Base-by-base conservation (phyloP, 1,139 yeast species). In the Geotrichum histeridarum region DNA sequence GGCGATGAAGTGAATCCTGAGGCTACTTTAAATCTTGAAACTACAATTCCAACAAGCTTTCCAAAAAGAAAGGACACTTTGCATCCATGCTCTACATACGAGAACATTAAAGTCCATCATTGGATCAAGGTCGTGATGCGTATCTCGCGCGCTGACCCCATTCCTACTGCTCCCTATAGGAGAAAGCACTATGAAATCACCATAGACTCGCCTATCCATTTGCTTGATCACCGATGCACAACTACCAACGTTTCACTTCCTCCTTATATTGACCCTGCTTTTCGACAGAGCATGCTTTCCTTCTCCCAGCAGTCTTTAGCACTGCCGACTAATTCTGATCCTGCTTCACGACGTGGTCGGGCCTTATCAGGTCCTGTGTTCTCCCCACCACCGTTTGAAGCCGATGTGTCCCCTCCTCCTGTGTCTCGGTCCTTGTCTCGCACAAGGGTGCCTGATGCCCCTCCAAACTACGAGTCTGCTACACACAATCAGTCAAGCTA, bases 111-210 rank as follows among this genome's bases (percentile, higher is more conserved):
- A 68, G 78, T 91, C 6, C 94, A 87, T 64, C 98, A 93, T 71
- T 91, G 98, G 97, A 81, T 93, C 63, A 93, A 91, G 69, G 79
- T 93, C 12, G 84, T 94, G 59, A 71, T 93, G 52, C 74, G 98
- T 52, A 76, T 93, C 32, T 86, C 95, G 9, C 81, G 79, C 61
- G 67, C 76, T 8, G 82, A 84, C 53, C 78, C 83, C 0, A 80
- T 77, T 17, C 32, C 43, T 14, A 60, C 58, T 48, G 78, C 79
- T 52, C 75, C 79, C 73, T 48, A 84, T 79, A 70, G 72, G 56
- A 70, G 93, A 42, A 91, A 90, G 67, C 96, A 89, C 67, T 93
- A 85, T 66, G 98, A 93, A 70, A 85, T 93, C 48, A 83, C 88
- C 59, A 88, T 91, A 58, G 98, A 93, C 67, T 86, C 95, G 11